These are phyloP conservation scores for Penicillium sp. DNA, from an alignment of 2,329 filamentous ascomycete genomes.

Conservation along the genomic window DNA sequence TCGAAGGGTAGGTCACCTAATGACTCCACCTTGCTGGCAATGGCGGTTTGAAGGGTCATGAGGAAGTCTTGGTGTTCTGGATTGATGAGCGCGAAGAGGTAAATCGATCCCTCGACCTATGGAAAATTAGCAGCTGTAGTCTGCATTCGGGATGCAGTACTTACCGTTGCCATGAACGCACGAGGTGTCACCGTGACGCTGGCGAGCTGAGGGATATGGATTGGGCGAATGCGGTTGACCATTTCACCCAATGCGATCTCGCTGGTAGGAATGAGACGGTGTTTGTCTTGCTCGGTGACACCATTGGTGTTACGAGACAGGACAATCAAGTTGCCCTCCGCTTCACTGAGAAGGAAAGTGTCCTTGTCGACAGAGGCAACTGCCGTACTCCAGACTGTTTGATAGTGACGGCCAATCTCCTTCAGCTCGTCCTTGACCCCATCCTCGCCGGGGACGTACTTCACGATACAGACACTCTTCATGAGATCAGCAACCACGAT, in stretches of 20 bases:
- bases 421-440: conserved; percentile 62
- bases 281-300: conserved; percentile 70
- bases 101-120: conserved; percentile 85
- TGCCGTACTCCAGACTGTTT: conserved; percentile 78
- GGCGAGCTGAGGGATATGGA: conserved; percentile 64
- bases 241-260: conserved; percentile 88
- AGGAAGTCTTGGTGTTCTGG: conserved; percentile 72
- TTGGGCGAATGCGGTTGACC: conserved; percentile 80
- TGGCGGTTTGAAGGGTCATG: conserved; percentile 71
- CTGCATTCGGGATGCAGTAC: conserved; percentile 31
- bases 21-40: conserved; percentile 65
- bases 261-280: conserved; percentile 68
- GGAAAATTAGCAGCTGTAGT: neutral
- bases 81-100: conserved; percentile 79
- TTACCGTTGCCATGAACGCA: conserved; percentile 85
- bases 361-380: conserved; percentile 69
- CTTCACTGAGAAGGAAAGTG: conserved; percentile 78
- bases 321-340: conserved; percentile 82
- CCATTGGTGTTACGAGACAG: conserved; percentile 71
- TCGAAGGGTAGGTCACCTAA: conserved; percentile 75
- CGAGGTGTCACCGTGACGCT: conserved; percentile 71
- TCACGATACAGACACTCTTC: conserved; percentile 81
- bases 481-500: conserved; percentile 90
- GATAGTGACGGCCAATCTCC: conserved; percentile 76
- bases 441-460: conserved; percentile 61